phyloP scores from a whole-genome alignment of 768 basidiomycete genomes.

The Rhodotorula graminis region DNA sequence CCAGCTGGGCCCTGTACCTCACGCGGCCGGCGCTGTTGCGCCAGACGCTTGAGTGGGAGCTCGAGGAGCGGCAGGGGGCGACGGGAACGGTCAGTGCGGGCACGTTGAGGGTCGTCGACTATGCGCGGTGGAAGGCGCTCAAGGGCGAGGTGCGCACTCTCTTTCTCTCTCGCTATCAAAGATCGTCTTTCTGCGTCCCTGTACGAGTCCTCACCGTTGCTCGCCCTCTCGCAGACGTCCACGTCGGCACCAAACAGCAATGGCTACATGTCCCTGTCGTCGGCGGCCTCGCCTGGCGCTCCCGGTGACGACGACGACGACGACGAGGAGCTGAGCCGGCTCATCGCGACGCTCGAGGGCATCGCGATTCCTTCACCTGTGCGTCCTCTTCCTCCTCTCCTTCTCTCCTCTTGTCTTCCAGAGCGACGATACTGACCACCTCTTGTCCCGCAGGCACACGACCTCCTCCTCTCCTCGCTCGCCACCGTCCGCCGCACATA shows the following conservation, averaged over 20 bases:
- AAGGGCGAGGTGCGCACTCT: background rate
- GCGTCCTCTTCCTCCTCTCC: background rate
- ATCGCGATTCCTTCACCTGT: background rate
- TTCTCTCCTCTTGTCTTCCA: background rate
- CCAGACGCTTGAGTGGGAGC: constrained; percentile 17
- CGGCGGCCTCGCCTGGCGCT: background rate
- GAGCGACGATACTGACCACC: accelerated
- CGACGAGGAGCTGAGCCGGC: background rate
- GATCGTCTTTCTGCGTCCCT: too few species aligned
- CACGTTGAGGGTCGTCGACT: constrained; percentile 28
- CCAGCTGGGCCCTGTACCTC: constrained; percentile 5
- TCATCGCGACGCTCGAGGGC: background rate
- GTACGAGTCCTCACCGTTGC: too few species aligned
- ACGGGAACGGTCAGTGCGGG: constrained; percentile 5
- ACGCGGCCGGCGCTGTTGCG: constrained; percentile 9
- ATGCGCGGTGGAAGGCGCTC: background rate
- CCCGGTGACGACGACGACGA: background rate
- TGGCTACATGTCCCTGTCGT: too few species aligned
- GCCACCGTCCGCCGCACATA: constrained; percentile 16
- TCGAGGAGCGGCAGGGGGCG: constrained; percentile 8
- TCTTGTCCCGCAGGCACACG: constrained; percentile 4
- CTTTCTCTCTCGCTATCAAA: too few species aligned
- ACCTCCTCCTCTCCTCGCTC: constrained; percentile 18
- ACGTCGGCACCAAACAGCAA: too few species aligned
- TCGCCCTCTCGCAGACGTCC: too few species aligned